phyloP scores from a whole-genome alignment of 352 stramenopile genomes.

The Phytopythium ostracodes region DNA sequence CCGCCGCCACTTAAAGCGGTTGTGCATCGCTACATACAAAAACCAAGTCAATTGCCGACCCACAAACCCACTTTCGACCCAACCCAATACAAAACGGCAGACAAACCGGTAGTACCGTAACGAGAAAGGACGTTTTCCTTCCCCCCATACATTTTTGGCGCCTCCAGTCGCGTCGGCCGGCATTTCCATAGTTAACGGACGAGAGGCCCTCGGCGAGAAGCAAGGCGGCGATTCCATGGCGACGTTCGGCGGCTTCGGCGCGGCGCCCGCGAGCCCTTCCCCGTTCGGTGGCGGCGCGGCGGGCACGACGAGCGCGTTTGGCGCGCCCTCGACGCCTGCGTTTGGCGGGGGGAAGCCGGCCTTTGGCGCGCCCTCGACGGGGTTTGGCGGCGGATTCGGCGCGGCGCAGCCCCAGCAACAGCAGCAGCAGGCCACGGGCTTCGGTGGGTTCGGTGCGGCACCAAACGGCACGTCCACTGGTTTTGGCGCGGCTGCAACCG shows the following conservation, averaged over 20 bases:
- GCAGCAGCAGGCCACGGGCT: conserved; percentile 12
- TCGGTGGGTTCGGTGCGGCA: conserved; percentile 6
- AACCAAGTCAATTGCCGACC: too few relatives aligned
- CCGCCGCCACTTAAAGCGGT: too few relatives aligned
- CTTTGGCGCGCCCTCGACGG: conserved; percentile 31
- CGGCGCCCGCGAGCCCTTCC: conserved; percentile 7
- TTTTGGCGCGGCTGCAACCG: conserved; percentile 22
- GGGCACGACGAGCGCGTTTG: conserved; percentile 34
- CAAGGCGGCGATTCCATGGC: background rate
- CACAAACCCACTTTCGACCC: too few relatives aligned
- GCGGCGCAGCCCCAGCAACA: conserved; percentile 5
- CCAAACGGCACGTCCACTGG: too few relatives aligned
- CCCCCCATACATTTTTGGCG: too few relatives aligned
- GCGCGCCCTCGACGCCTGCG: conserved; percentile 23
- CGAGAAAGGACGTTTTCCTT: too few relatives aligned
- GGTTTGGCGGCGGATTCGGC: conserved; percentile 35
- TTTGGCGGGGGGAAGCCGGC: conserved; percentile 29
- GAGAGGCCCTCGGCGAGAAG: too few relatives aligned
- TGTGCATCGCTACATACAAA: too few relatives aligned
- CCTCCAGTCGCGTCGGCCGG: too few relatives aligned
- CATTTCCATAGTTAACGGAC: too few relatives aligned
- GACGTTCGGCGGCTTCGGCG: conserved; percentile 28
- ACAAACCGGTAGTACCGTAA: too few relatives aligned
- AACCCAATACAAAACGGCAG: too few relatives aligned
- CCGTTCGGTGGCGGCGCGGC: conserved; percentile 37